phyloP scores from a whole-genome alignment of 164 flowering plant species.

The Kalanchoe fedtschenkoi region DNA sequence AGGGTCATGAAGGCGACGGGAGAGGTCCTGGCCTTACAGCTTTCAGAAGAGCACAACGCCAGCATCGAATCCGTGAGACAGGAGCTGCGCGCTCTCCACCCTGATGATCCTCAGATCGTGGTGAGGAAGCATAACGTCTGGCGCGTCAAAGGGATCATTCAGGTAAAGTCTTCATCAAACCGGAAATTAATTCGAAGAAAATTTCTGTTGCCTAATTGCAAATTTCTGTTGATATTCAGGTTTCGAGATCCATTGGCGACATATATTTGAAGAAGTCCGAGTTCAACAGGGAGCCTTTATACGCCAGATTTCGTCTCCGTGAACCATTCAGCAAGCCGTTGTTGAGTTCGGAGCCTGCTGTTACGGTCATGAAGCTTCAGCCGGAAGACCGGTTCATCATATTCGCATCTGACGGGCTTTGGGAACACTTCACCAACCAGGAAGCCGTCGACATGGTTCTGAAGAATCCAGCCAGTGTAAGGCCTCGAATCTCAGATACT shows the following conservation, averaged over 20 bases:
- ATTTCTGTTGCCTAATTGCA: too few relatives aligned
- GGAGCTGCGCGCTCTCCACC: background rate
- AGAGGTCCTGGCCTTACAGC: background rate
- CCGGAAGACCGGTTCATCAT: background rate
- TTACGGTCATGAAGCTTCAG: background rate
- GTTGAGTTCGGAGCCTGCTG: background rate
- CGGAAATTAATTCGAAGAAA: background rate
- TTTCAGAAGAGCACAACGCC: conserved; percentile 2
- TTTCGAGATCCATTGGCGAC: background rate
- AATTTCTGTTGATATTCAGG: too few relatives aligned
- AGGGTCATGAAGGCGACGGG: background rate
- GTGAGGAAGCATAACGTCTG: background rate
- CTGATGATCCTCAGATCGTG: background rate
- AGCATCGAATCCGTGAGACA: conserved; percentile 1
- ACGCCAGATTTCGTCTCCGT: background rate
- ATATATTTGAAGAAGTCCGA: background rate
- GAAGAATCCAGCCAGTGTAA: conserved; percentile 1
- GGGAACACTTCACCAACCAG: conserved; percentile 4
- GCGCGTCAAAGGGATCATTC: conserved; percentile 1
- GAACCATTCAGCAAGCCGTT: background rate
- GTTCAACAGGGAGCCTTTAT: background rate
- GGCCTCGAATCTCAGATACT: background rate
- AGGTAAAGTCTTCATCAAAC: background rate
- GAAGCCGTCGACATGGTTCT: conserved; percentile 4
- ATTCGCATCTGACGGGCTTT: conserved; percentile 2